Conservation (phyloP, 2,329 filamentous ascomycete species). For the Mycosphaerella arachidis region DNA sequence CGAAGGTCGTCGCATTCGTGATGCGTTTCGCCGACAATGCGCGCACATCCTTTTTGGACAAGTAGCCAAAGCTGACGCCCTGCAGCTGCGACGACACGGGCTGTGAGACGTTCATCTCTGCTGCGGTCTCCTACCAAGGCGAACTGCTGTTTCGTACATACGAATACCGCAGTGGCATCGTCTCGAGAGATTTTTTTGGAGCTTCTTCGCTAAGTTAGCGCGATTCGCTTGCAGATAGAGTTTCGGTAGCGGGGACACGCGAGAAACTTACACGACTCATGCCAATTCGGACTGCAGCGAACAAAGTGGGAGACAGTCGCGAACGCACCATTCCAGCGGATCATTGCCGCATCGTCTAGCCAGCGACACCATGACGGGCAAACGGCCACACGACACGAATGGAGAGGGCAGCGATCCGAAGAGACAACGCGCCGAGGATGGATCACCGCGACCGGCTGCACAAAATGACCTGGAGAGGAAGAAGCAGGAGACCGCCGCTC, state of each 20-base stretch:
- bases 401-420: conserved; percentile 39
- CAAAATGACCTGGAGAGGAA: conserved; percentile 30
- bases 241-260: background rate
- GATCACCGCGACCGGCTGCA: conserved; percentile 31
- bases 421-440: conserved; percentile 36
- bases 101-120: conserved; percentile 51
- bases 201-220: background rate
- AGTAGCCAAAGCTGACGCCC: conserved; percentile 83
- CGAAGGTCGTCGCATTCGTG: conserved; percentile 90
- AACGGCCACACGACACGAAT: conserved; percentile 39
- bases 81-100: conserved; percentile 79
- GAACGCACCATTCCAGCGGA: background rate
- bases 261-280: background rate
- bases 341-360: background rate
- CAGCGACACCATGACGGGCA: conserved; percentile 33
- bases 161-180: background rate
- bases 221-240: background rate
- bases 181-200: conserved; percentile 3
- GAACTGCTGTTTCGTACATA: background rate
- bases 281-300: background rate
- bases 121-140: background rate
- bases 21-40: conserved; percentile 90
- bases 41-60: conserved; percentile 77
- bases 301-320: background rate
- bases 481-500: conserved; percentile 31